phyloP scores from a whole-genome alignment of 352 stramenopile species.

The Phytophthora multivora region DNA sequence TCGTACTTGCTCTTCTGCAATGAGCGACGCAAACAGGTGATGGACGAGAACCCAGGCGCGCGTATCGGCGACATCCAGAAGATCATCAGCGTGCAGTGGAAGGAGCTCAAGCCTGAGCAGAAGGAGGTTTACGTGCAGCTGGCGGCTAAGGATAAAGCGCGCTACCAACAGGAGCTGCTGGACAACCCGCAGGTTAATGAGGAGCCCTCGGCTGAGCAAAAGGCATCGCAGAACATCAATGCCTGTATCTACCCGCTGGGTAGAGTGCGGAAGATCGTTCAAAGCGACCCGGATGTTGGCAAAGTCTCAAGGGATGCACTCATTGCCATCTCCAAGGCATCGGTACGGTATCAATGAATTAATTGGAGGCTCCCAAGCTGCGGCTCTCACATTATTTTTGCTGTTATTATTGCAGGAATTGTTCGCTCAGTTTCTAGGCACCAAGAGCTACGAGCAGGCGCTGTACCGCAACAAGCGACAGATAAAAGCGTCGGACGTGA shows the following conservation, averaged over 20 bases:
- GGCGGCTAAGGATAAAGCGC: conserved; percentile 86
- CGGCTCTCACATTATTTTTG: not conserved
- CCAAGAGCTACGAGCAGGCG: conserved; percentile 88
- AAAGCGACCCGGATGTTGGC: conserved; percentile 91
- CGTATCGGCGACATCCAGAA: conserved; percentile 86
- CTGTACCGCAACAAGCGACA: conserved; percentile 85
- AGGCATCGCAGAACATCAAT: conserved; percentile 29
- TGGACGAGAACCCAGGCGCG: conserved; percentile 59
- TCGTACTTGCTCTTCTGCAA: conserved; percentile 89
- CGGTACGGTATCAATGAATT: conserved; percentile 44
- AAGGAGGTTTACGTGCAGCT: conserved; percentile 90
- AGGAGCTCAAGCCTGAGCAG: conserved; percentile 77
- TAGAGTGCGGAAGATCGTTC: conserved; percentile 93
- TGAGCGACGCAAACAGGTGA: conserved; percentile 72
- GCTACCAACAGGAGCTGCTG: conserved; percentile 76
- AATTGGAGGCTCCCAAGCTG: not conserved
- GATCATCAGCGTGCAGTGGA: conserved; percentile 91
- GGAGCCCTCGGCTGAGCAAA: conserved; percentile 48
- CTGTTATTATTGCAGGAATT: conserved; percentile 67
- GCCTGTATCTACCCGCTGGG: conserved; percentile 66
- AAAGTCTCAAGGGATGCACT: conserved; percentile 93
- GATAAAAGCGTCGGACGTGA: conserved; percentile 79
- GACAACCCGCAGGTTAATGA: conserved; percentile 68
- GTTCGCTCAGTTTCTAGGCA: conserved; percentile 89
- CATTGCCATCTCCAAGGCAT: conserved; percentile 92